Conservation (phyloP, 2,329 filamentous ascomycete genomes). For the Epichloe uncinata region DNA sequence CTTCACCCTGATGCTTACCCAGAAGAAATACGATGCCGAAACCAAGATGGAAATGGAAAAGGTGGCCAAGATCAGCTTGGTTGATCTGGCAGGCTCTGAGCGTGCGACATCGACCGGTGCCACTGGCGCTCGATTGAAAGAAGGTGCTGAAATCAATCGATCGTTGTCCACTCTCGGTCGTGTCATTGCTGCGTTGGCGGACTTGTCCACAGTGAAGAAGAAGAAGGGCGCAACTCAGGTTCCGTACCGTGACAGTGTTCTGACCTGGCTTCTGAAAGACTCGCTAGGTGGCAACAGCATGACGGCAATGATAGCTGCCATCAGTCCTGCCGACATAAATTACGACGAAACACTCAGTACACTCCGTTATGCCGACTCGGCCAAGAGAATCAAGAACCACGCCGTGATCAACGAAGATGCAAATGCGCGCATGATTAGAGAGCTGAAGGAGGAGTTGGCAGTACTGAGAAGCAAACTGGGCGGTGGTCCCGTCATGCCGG, state of each 20-base stretch:
- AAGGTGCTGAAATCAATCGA: conserved; percentile 96
- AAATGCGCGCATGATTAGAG: conserved; percentile 96
- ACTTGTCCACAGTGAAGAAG: conserved; percentile 76
- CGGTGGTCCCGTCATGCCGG: conserved; percentile 33
- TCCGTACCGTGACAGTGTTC: conserved; percentile 89
- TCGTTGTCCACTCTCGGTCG: conserved; percentile 91
- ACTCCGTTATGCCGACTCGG: conserved; percentile 89
- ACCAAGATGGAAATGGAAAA: conserved; percentile 97
- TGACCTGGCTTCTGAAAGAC: conserved; percentile 96
- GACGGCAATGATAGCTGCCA: conserved; percentile 99
- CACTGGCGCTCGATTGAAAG: conserved; percentile 86
- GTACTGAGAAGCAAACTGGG: conserved; percentile 77
- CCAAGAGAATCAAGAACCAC: conserved; percentile 99
- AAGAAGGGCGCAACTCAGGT: conserved; percentile 65
- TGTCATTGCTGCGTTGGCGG: conserved; percentile 91
- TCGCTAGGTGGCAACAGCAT: conserved; percentile 96
- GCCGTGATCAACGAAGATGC: conserved; percentile 98
- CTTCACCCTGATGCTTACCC: conserved; percentile 89
- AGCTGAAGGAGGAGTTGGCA: conserved; percentile 87
- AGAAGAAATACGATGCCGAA: conserved; percentile 81
- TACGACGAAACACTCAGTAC: conserved; percentile 97
- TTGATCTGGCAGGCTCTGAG: conserved; percentile 95
- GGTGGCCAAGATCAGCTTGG: conserved; percentile 93
- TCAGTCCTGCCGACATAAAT: conserved; percentile 97
- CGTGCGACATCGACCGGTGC: conserved; percentile 94